Base-by-base conservation (phyloP, 495 filamentous ascomycete species). In the Penicillium cataractarum region DNA sequence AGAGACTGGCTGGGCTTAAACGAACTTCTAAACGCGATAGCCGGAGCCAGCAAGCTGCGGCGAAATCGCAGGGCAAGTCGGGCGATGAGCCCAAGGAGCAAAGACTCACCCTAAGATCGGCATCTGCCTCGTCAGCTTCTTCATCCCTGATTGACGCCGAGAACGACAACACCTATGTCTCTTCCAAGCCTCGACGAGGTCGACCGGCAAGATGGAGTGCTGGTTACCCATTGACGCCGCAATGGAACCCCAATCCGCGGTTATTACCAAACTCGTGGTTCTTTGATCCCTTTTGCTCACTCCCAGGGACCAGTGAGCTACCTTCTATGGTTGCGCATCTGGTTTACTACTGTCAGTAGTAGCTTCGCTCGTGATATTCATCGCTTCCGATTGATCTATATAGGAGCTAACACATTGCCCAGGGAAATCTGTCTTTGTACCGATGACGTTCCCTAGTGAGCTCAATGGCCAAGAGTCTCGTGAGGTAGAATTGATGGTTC, bases 361-460 rank as follows among this genome's bases (percentile, higher is more conserved):
- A 2, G 46, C 24, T 15, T 13, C 13, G 24, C 24, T 26, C 12
- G 26, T 22, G 49, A 9, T 57, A 27, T 27, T 15, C 46, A 40
- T 48, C 29, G 19, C 26, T 26, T n/a, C 5, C 44, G 12, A 32
- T 42, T 24, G 19, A 21, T 24, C 26, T 4, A 22, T 27, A n/a
- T 21, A 10, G 24, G 26, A 51, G 57, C 66, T 65, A 57, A 71
- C 46, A 33, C 3, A 6, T 35, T 35, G n/a, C n/a, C 19, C 44
- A 77, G 75, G 72, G 65, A 69, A 70, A 68, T 58, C 66, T 4
- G 66, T 76, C 4, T 78, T 75, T 54, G 64, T 78, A 42, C 75
- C 75, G 3, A 75, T 75, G 64, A 78, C 75, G 6, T 78, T 76
- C 49, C 74, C 75, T 1, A 75, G 66, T 54, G 71, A 66, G n/a